A percentile compares a stretch with the other conserved stretches of the same genome.
Evolutionary conservation across 1,284 basidiomycete genomes (phyloP).

Genomic region (Meripilus lineatus): DNA sequence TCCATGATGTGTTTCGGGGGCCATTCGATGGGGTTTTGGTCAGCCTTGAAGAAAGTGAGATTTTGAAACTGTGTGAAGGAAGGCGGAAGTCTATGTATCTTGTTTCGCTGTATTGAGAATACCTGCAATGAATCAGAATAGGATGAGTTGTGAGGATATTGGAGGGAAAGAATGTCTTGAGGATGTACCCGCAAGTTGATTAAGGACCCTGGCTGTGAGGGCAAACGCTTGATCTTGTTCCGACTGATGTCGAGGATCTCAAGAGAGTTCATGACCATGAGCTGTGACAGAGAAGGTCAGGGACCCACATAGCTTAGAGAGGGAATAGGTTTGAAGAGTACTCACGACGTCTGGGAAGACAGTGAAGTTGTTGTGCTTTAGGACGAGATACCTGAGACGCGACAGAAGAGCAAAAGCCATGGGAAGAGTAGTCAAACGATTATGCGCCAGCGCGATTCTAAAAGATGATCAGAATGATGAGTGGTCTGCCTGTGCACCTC

Average conservation of each 20-base stretch:
- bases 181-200: conserved; percentile 76
- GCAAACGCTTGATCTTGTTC: conserved; percentile 85
- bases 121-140: conserved; percentile 44
- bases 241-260: conserved; percentile 95
- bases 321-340: conserved; percentile 19
- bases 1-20: conserved; percentile 62
- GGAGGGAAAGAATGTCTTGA: too few species aligned
- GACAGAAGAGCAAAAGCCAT: conserved; percentile 73
- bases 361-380: conserved; percentile 84
- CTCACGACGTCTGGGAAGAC: conserved; percentile 85
- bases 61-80: conserved; percentile 75
- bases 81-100: conserved; percentile 71
- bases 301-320: not conserved
- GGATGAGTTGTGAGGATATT: not conserved
- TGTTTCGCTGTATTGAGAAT: conserved; percentile 85
- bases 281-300: conserved; percentile 36
- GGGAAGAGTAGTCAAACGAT: conserved; percentile 78
- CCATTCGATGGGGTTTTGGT: conserved; percentile 93
- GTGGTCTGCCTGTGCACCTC: conserved; percentile 4
- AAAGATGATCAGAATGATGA: conserved; percentile 1
- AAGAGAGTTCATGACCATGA: conserved; percentile 81
- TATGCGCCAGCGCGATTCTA: conserved; percentile 86
- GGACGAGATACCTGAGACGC: conserved; percentile 87
- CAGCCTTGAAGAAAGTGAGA: conserved; percentile 81
- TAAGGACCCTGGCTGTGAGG: conserved; percentile 77